A percentile compares a stretch with the other conserved stretches of the same genome.
phyloP scores from a whole-genome alignment of 2,329 filamentous ascomycete genomes.

The Epicoccum sorghinum region DNA sequence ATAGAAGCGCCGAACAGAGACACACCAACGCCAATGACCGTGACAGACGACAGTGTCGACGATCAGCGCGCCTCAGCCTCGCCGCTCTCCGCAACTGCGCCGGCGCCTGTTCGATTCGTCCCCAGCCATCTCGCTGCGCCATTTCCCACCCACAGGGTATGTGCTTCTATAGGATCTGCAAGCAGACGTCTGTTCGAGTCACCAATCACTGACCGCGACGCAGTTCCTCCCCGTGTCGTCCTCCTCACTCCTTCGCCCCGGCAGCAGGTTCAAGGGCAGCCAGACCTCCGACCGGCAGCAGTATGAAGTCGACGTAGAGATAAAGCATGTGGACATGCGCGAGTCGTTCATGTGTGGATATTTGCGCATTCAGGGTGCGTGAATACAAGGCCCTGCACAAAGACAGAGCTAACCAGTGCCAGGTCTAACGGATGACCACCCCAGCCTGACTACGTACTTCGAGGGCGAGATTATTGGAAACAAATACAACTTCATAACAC shows the following conservation, averaged over 20 bases:
- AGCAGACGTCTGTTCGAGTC: not conserved
- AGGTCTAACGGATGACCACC: slow-evolving; percentile 95
- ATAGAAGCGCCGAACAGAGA: slow-evolving; percentile 45
- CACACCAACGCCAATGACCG: slow-evolving; percentile 47
- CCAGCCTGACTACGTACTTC: slow-evolving; percentile 97
- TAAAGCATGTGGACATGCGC: slow-evolving; percentile 93
- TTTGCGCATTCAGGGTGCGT: slow-evolving; percentile 86
- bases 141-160: slow-evolving; percentile 43
- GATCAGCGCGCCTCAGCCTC: slow-evolving; percentile 42
- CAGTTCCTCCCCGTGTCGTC: slow-evolving; percentile 79
- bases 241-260: slow-evolving; percentile 83
- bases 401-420: slow-evolving; percentile 23
- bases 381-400: not conserved
- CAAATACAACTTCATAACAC: slow-evolving; percentile 92
- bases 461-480: slow-evolving; percentile 97
- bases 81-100: slow-evolving; percentile 36
- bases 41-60: slow-evolving; percentile 42
- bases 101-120: slow-evolving; percentile 30
- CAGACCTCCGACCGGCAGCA: slow-evolving; percentile 92
- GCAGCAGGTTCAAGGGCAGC: slow-evolving; percentile 86
- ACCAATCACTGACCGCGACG: slow-evolving; percentile 24
- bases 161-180: slow-evolving; percentile 18
- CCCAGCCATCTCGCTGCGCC: slow-evolving; percentile 39
- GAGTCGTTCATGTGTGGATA: slow-evolving; percentile 96
- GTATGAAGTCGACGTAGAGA: slow-evolving; percentile 95